phyloP scores from a whole-genome alignment of 129 eudicot species.

The Arctium minus region DNA sequence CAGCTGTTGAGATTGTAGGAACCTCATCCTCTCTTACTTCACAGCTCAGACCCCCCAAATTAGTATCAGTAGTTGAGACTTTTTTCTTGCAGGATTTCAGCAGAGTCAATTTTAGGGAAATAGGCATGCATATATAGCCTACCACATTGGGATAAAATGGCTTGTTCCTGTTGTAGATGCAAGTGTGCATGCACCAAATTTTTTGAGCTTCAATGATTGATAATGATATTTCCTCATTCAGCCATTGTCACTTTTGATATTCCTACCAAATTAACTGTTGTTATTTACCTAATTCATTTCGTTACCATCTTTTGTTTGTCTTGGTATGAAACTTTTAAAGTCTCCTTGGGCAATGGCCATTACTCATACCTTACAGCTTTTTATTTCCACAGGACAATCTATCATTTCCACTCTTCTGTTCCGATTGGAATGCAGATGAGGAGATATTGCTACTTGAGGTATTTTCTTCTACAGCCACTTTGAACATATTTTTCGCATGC shows the following conservation, averaged over 20 bases:
- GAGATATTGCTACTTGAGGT: conserved; percentile 96
- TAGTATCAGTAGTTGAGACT: too few relatives aligned
- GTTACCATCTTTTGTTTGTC: background rate
- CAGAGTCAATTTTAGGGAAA: too few relatives aligned
- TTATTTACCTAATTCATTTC: background rate
- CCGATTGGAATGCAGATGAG: conserved; percentile 99
- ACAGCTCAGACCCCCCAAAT: too few relatives aligned
- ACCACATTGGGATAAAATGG: too few relatives aligned
- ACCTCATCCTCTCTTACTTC: too few relatives aligned
- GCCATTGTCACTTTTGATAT: background rate
- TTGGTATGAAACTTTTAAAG: background rate
- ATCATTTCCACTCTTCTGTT: conserved; percentile 81
- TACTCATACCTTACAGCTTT: background rate
- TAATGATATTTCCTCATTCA: too few relatives aligned
- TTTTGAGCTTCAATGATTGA: too few relatives aligned
- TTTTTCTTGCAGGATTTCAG: too few relatives aligned
- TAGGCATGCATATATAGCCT: too few relatives aligned
- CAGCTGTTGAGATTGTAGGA: too few relatives aligned
- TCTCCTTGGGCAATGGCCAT: background rate
- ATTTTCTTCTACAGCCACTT: background rate
- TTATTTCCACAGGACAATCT: conserved; percentile 65
- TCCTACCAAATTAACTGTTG: background rate
- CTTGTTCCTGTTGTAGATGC: too few relatives aligned
- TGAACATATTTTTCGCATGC: background rate
- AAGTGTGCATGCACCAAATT: too few relatives aligned